Base-by-base conservation (phyloP, 148 eudicot species). In the Beta vulgaris region DNA sequence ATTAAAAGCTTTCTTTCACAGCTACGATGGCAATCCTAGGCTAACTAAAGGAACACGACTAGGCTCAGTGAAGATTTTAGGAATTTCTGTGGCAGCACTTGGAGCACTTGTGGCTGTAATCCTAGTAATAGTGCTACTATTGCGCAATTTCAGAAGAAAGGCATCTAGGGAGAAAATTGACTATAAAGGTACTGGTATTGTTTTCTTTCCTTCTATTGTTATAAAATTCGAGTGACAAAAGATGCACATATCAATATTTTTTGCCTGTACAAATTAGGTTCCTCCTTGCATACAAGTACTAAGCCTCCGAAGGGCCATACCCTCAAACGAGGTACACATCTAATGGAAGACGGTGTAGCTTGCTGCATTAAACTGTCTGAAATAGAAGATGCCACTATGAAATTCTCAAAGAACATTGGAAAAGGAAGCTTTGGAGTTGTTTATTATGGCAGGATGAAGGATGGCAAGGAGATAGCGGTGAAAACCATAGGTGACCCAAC, bases 401-500 rank as follows among this genome's bases (percentile, higher is more conserved):
- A 71, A 58, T 95, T 92, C 62, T 84, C 91, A 35, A 92, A 77
- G 80, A 81, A 78, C 60, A 88, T 95, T 55, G 99, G 97, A 37
- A 82, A 86, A 84, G 99, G 99, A 80, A 92, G 99, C 84, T 92
- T 89, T 69, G 99, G 99, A 71, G 87, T 90, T 39, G 99, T 95
- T n/a, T 95, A 90, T 79, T 92, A 92, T 73, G 99, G 99, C 15
- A 92, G 80, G 84, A 79, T 95, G 87, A 87, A 83, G 75, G 94
- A 87, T 32, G 94, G 97, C 57, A 95, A 92, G 81, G 99, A 95
- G 78, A 81, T 95, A 2, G 97, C 97, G 31, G 99, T 95, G 44
- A 92, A 95, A 81, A 80, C 79, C 59, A 92, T 90, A 86, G 97
- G 88, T 48, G 97, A 90, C 83, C 84, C 93, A 66, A 86, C 99